These are phyloP conservation scores for Ostreobium quekettii DNA, from an alignment of 139 green algal genomes.

Conservation along the genomic window DNA sequence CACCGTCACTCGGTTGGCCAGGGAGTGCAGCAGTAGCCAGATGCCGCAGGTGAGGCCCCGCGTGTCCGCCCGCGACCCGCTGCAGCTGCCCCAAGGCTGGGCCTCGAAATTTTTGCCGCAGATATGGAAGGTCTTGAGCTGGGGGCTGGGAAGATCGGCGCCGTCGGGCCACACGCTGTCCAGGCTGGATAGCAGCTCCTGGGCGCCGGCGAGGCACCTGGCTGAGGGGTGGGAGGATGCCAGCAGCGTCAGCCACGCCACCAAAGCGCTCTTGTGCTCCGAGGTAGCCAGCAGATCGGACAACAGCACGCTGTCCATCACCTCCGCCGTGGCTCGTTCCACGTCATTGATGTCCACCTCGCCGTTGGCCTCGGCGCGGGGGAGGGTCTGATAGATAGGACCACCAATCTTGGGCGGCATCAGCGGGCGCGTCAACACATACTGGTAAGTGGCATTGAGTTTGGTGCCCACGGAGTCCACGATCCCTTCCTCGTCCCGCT, in stretches of 20 bases:
- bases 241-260: constrained; percentile 40
- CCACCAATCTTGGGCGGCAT: constrained; percentile 1
- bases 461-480: too few relatives aligned
- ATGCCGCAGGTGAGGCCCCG: constrained; percentile 68
- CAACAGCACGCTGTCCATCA: constrained; percentile 35
- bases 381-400: too few relatives aligned
- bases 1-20: constrained; percentile 25
- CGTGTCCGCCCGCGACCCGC: constrained; percentile 27
- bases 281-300: constrained; percentile 28
- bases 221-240: constrained; percentile 27
- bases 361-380: background rate
- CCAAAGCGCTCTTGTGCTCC: constrained; percentile 33
- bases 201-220: constrained; percentile 22
- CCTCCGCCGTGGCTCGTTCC: constrained; percentile 35
- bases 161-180: constrained; percentile 24
- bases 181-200: constrained; percentile 20
- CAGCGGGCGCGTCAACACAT: background rate
- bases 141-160: background rate
- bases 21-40: constrained; percentile 63
- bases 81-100: constrained; percentile 39
- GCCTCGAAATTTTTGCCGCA: constrained; percentile 26
- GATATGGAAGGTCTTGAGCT: constrained; percentile 18
- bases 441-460: background rate
- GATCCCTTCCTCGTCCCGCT: constrained; percentile 6
- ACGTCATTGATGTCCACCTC: constrained; percentile 37